These are phyloP conservation scores for Agastache rugosa DNA, from an alignment of 257 asterid genomes.

Conservation along the genomic window DNA sequence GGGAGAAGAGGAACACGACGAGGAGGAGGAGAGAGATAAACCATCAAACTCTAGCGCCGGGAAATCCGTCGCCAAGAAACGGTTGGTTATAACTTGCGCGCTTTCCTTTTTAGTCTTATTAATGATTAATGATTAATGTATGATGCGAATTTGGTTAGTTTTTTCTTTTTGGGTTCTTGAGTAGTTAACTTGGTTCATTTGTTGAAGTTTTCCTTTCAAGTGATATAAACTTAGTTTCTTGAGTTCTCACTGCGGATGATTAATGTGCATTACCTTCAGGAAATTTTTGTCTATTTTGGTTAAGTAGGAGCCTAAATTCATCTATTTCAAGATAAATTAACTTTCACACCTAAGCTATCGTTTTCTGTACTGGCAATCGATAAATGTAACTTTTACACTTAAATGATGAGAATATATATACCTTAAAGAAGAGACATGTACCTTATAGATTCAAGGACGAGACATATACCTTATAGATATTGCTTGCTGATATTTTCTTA, in stretches of 20 bases:
- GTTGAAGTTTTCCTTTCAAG: background rate
- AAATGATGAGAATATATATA: constrained; percentile 7
- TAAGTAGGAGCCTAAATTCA: background rate
- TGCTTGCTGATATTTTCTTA: background rate
- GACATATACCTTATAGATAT: background rate
- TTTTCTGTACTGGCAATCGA: background rate
- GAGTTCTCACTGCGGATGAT: constrained; percentile 8
- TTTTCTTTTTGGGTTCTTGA: background rate
- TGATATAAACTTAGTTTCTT: background rate
- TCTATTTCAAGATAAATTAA: background rate
- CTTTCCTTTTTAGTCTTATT: constrained; percentile 14
- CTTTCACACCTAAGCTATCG: background rate
- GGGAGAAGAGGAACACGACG: constrained; percentile 42
- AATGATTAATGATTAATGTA: background rate
- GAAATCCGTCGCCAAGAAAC: constrained; percentile 45
- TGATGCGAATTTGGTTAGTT: constrained; percentile 18
- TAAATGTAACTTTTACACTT: background rate
- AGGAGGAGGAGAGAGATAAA: constrained; percentile 40
- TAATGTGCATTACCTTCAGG: background rate
- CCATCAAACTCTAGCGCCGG: constrained; percentile 35
- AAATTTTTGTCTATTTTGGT: background rate
- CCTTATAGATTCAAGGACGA: background rate
- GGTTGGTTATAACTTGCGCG: constrained; percentile 46
- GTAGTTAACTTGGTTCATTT: constrained; percentile 12
- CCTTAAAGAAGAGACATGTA: background rate